A percentile compares a stretch with the other conserved stretches of the same genome.
phyloP scores from a whole-genome alignment of 179 eudicot genomes.

The Beta corolliflora region DNA sequence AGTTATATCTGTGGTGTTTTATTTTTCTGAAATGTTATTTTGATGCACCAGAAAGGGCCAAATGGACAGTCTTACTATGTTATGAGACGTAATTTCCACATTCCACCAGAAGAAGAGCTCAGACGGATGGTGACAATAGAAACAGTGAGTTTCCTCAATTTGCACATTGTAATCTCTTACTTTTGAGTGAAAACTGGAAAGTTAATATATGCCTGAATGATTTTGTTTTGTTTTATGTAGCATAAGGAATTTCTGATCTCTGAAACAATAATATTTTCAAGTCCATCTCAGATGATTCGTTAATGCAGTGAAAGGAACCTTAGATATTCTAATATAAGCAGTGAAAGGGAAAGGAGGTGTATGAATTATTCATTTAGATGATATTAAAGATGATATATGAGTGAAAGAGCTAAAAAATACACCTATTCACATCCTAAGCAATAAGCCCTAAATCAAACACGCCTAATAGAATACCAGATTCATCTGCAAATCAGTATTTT shows the following conservation, averaged over 20 bases:
- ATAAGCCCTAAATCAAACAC: no score
- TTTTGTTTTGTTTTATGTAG: neutral
- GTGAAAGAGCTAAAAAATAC: no score
- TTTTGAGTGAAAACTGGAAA: no score
- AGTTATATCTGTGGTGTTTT: neutral
- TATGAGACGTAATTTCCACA: conserved; percentile 80
- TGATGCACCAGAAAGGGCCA: conserved; percentile 54
- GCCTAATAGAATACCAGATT: no score
- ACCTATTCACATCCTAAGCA: no score
- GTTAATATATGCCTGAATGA: neutral
- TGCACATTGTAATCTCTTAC: neutral
- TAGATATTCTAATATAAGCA: no score
- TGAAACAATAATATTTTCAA: neutral
- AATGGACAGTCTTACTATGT: conserved; percentile 77
- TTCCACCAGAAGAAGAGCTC: conserved; percentile 91
- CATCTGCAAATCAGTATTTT: no score
- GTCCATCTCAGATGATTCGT: neutral
- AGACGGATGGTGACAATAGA: conserved; percentile 96
- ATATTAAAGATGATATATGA: no score
- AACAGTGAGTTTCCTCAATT: conserved; percentile 59
- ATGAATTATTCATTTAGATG: no score
- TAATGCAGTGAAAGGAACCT: no score
- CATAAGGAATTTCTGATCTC: no score
- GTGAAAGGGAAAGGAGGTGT: no score
- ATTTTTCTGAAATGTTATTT: neutral